Evolutionary conservation across 2,329 filamentous ascomycete genomes (phyloP), one percentile per base, ranked within the genome.

Genomic region (Colletotrichum sp.): DNA sequence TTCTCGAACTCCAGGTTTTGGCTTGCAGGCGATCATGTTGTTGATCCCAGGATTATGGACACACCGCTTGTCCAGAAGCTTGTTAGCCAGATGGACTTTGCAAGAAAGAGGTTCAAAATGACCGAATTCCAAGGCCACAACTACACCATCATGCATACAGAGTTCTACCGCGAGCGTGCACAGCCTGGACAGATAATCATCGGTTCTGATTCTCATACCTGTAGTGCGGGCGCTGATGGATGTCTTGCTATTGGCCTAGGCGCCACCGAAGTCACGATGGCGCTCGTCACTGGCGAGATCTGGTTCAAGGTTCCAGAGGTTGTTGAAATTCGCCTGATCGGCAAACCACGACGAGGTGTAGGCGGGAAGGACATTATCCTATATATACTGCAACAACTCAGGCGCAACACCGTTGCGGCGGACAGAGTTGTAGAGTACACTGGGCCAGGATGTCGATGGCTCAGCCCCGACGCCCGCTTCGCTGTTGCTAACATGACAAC

Each of bases 21-120:
- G 88, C 82, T 90, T 8, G 88, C 87, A 0, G 85, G 85, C 3
- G 88, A 89, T 77, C 88, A 89, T 76, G 83, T 86, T 6, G 86
- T 89, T 6, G 87, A 89, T 68, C 88, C 88, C 1, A 62, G 71
- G 39, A 59, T 69, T 34, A 68, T 68, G 65, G 65, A 73, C 24
- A 73, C 71, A 16, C 71, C 71, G 10, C 57, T 73, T 12, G 65
- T 73, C 12, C 71, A 73, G 39, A 73, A 68, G 18, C 71, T 73
- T 18, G 71, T 73, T 18, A 28, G 36, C 13, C 36, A 73, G 24
- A 64, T 69, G 71, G 71, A 73, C 30, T 73, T 69, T 32, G 71
- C 71, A 9, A 66, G 71, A 18, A 73, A 73, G 34, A 68, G 55
- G 30, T 74, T 74, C 48, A 74, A 74, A 34, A 74, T 70, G 72